Base-by-base conservation (phyloP, 1,284 basidiomycete genomes). In the Schizophyllum amplum region DNA sequence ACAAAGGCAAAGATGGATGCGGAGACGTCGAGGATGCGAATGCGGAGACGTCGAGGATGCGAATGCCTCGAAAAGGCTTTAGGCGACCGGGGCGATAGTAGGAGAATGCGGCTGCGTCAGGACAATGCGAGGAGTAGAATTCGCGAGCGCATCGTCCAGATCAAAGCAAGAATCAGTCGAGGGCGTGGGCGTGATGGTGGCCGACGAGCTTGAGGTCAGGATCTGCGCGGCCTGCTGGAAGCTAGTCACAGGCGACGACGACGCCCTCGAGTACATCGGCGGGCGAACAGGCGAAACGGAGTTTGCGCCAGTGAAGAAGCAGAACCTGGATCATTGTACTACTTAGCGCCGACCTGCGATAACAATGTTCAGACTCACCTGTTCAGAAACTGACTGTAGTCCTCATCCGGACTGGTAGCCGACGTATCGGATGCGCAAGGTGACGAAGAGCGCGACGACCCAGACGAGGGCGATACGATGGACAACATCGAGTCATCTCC, bases 221-320 rank as follows among this genome's bases (percentile, higher is more conserved):
- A 49, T 48, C 49, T n/a, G 52, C 33, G 33, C 55, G 47, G 33
- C 11, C 33, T 42, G 33, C 33, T 42, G 13, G 33, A 42, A 9
- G 33, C 11, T 9, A 42, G 13, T 42, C 13, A 42, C 17, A n/a
- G 33, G 17, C 2, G 33, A 42, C 11, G 33, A 42, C 33, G 33
- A 42, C 11, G 33, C 11, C 33, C 33, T 42, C 33, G 33, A 9
- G 13, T 13, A 9, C 33, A 42, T 9, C 3, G 33, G 33, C 33
- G 33, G 33, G 13, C 22, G 51, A 55, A 20, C 72, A 72, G 17
- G 68, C 57, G 7, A 42, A 9, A 17, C 11, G 7, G 33, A 42
- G 11, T 9, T 13, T n/a, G 15, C 24, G 13, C 87, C 87, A 0
- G 87, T 89, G 69, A 80, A 90, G 70, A 89, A 90, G 72, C 87